Base-by-base conservation (phyloP, 768 basidiomycete genomes). In the Suillus occidentalis region DNA sequence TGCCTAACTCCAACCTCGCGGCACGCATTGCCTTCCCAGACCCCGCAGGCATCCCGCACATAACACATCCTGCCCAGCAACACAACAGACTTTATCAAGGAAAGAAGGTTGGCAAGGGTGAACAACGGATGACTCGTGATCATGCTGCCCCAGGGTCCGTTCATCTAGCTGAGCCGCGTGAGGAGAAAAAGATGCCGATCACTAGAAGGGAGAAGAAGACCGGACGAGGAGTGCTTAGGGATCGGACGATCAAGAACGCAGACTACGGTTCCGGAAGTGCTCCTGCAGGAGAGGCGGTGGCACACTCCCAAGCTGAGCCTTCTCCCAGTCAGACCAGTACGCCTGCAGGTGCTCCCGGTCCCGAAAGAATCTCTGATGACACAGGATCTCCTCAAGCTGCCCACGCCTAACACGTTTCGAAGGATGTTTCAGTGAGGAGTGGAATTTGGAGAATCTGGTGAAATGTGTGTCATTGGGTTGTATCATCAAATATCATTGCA, bases 51-150 rank as follows among this genome's bases (percentile, higher is more conserved):
- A 67, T 72, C 34, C 68, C 59, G 25, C 66, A 75, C 53, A 31
- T 72, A 34, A 73, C 75, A 63, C 73, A 75, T 22, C 73, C 76
- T 61, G 39, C 75, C 56, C 75, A 76, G 53, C 73, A 75, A 60
- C 75, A 68, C 18, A 76, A 73, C 61, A 75, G 63, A 45, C 67
- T 65, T 25, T 9, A 70, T 72, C 63, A 61, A 61, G 62, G 39
- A 34, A 1, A 40, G 9, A 34, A 61, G 37, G n/a, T 43, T 25
- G 52, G 50, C 49, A 49, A 22, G 36, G 58, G 49, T 20, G 62
- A 61, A 55, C 28, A 31, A 43, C 20, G 12, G 57, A 59, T 39
- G 3, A 8, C 16, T 14, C 25, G n/a, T 37, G 9, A 4, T 18
- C 62, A 60, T 58, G 45, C 63, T 52, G 42, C 22, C 34, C 58